Conservation (phyloP, 345 rosid species). For the Erysimum cheiranthoides region DNA sequence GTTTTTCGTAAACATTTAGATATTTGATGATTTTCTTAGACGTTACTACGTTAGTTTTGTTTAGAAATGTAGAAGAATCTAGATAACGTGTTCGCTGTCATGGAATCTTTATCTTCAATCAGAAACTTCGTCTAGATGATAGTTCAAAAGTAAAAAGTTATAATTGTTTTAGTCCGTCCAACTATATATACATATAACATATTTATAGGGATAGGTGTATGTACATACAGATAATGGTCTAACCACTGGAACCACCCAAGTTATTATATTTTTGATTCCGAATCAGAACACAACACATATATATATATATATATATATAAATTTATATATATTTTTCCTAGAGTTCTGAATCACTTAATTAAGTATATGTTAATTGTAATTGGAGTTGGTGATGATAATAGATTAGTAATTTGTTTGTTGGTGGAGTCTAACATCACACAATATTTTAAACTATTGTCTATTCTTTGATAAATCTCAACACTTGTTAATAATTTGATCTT, state of each 20-base stretch:
- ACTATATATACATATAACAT: neutral
- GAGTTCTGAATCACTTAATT: neutral
- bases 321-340: neutral
- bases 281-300: slow-evolving; percentile 17
- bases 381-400: slow-evolving; percentile 35
- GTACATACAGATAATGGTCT: slow-evolving; percentile 30
- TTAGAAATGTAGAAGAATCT: slow-evolving; percentile 25
- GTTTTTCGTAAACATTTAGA: neutral
- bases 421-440: slow-evolving; percentile 39
- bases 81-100: slow-evolving; percentile 40
- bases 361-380: slow-evolving; percentile 26
- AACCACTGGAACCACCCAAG: slow-evolving; percentile 39
- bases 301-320: too few relatives aligned
- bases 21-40: slow-evolving; percentile 13
- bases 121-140: slow-evolving; percentile 34
- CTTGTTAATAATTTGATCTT: neutral
- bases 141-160: neutral
- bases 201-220: too few relatives aligned
- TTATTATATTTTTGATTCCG: slow-evolving; percentile 13
- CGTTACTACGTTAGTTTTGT: slow-evolving; percentile 7
- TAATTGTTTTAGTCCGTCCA: neutral
- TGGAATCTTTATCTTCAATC: slow-evolving; percentile 43
- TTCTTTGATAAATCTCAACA: neutral
- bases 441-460: neutral
- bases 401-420: slow-evolving; percentile 17